Conservation (phyloP, 2,329 filamentous ascomycete species). For the Calonectria pseudoturangicola region DNA sequence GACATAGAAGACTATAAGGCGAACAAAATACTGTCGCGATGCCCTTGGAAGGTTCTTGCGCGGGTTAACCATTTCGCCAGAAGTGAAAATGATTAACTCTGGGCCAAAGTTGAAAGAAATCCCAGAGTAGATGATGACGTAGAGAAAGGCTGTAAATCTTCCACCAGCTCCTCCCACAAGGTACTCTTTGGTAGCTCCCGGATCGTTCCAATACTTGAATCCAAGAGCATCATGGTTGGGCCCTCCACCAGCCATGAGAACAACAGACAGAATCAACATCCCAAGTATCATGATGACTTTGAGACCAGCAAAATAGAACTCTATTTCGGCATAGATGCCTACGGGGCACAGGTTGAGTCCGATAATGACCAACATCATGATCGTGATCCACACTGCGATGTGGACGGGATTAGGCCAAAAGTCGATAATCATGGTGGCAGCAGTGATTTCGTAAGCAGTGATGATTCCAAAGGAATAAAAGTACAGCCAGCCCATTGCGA, state of each 20-base stretch:
- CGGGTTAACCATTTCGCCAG: slow-evolving; percentile 79
- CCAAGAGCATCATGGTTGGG: slow-evolving; percentile 80
- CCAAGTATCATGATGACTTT: slow-evolving; percentile 27
- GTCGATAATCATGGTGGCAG: slow-evolving; percentile 1
- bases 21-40: slow-evolving; percentile 83
- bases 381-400: slow-evolving; percentile 5
- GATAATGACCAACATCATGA: slow-evolving; percentile 15
- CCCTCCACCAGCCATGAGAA: slow-evolving; percentile 74
- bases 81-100: slow-evolving; percentile 77
- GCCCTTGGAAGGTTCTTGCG: slow-evolving; percentile 79
- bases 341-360: slow-evolving; percentile 3
- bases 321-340: slow-evolving; percentile 7
- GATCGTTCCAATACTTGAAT: slow-evolving; percentile 77
- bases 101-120: slow-evolving; percentile 76
- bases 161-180: slow-evolving; percentile 77
- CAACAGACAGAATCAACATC: slow-evolving; percentile 11
- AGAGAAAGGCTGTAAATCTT: slow-evolving; percentile 80
- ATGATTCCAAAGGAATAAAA: slow-evolving; percentile 27
- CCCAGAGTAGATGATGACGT: slow-evolving; percentile 74
- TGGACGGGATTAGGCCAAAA: slow-evolving; percentile 18
- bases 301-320: slow-evolving; percentile 18
- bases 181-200: slow-evolving; percentile 79
- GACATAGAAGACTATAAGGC: slow-evolving; percentile 81
- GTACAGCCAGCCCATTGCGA: slow-evolving; percentile 21
- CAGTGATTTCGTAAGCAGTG: slow-evolving; percentile 23